Conservation (phyloP, 495 filamentous ascomycete species). For the Monascus purpureus region DNA sequence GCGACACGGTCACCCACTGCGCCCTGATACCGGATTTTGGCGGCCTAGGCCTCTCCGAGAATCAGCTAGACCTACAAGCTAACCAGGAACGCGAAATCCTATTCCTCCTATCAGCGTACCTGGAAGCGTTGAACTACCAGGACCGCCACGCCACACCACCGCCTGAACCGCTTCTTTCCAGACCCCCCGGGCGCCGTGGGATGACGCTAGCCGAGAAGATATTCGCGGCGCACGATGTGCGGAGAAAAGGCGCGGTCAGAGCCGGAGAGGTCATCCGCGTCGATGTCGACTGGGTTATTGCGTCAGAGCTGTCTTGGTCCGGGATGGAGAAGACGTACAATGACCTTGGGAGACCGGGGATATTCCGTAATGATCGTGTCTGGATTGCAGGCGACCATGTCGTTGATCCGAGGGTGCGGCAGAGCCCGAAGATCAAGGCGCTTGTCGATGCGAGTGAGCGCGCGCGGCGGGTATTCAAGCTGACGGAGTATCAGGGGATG, state of each 20-base stretch:
- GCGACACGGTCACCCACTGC: no score
- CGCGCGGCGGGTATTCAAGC: conserved; percentile 22
- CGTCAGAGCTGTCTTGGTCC: conserved; percentile 25
- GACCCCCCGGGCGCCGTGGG: conserved; percentile 14
- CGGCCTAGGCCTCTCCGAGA: no score
- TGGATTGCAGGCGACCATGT: conserved; percentile 35
- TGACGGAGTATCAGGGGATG: conserved; percentile 32
- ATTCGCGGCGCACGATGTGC: conserved; percentile 24
- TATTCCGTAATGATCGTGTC: conserved; percentile 34
- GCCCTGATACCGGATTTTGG: no score
- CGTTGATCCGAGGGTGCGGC: conserved; percentile 26
- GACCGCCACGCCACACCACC: conserved; percentile 11
- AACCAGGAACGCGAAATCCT: conserved; percentile 11
- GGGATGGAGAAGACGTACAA: conserved; percentile 27
- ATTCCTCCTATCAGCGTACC: conserved; percentile 17
- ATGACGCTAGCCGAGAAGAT: conserved; percentile 32
- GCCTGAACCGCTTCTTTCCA: conserved; percentile 2
- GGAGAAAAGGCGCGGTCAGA: conserved; percentile 15
- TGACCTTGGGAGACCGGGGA: conserved; percentile 17
- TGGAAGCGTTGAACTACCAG: conserved; percentile 24
- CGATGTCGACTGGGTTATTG: conserved; percentile 29
- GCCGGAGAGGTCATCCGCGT: conserved; percentile 26
- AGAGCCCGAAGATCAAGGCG: conserved; percentile 16
- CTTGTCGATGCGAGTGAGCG: conserved; percentile 21
- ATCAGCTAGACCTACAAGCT: no score